These are phyloP conservation scores for Rosa hybrid DNA, from an alignment of 331 rosid genomes.

Conservation along the genomic window DNA sequence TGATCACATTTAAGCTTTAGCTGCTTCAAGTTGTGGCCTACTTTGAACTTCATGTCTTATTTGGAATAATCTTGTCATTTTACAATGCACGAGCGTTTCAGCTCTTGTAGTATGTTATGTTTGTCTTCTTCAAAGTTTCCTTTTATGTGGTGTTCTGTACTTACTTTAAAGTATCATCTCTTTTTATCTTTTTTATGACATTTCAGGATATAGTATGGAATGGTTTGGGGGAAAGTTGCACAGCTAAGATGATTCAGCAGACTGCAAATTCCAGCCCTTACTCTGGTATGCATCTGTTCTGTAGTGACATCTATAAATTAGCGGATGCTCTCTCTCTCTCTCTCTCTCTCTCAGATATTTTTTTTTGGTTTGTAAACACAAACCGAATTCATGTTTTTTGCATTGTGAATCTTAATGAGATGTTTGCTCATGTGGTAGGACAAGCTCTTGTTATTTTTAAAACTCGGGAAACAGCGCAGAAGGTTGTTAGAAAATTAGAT, in stretches of 20 bases:
- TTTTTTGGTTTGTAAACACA: neutral
- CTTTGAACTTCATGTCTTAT: neutral
- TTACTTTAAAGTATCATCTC: neutral
- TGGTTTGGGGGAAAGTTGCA: conserved; percentile 68
- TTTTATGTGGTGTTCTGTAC: neutral
- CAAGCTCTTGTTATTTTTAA: conserved; percentile 79
- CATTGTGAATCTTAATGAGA: neutral
- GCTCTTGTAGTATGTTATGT: conserved; percentile 1
- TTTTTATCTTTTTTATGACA: conserved; percentile 7
- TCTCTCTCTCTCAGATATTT: neutral
- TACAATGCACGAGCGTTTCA: neutral
- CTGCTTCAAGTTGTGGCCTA: neutral
- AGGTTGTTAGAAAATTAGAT: conserved; percentile 51
- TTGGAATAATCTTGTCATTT: neutral
- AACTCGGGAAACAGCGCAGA: conserved; percentile 64
- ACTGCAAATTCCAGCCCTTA: conserved; percentile 63
- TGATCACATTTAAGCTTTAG: conserved; percentile 26
- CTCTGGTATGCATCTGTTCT: conserved; percentile 48
- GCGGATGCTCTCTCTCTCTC: neutral
- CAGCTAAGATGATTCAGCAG: conserved; percentile 69
- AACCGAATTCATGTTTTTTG: neutral
- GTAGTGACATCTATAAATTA: neutral
- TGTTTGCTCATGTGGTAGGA: conserved; percentile 53
- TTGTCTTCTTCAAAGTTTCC: neutral
- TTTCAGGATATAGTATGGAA: conserved; percentile 65